Percentiles rank a stretch among this genome's conserved stretches.
phyloP scores from a whole-genome alignment of 1,139 yeast genomes.

The Wickerhamomyces sp. region DNA sequence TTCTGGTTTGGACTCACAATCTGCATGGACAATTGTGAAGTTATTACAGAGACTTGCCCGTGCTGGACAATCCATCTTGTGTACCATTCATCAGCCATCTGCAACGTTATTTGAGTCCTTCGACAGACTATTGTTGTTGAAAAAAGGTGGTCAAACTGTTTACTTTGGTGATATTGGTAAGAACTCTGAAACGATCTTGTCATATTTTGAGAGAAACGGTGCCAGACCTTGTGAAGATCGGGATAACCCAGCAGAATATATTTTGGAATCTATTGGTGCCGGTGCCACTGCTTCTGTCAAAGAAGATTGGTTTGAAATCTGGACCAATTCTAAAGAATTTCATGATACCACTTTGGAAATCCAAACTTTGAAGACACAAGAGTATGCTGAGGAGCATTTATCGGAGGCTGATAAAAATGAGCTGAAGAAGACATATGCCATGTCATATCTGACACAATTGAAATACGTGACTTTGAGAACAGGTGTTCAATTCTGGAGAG shows the following conservation, averaged over 20 bases:
- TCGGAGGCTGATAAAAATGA: slow-evolving; percentile 25
- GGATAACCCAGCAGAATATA: slow-evolving; percentile 60
- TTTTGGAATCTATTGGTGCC: slow-evolving; percentile 56
- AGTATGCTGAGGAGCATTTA: slow-evolving; percentile 10
- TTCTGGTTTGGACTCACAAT: slow-evolving; percentile 78
- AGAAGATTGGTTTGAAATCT: slow-evolving; percentile 41
- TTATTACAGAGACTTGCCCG: slow-evolving; percentile 39
- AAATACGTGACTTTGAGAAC: slow-evolving; percentile 27
- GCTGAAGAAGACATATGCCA: slow-evolving; percentile 25
- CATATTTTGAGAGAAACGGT: slow-evolving; percentile 47
- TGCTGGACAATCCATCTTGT: slow-evolving; percentile 49
- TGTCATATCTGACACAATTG: slow-evolving; percentile 30
- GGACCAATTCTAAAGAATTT: slow-evolving; percentile 34
- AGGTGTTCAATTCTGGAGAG: slow-evolving; percentile 34
- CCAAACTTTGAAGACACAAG: slow-evolving; percentile 15
- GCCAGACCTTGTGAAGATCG: slow-evolving; percentile 34
- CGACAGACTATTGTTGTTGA: slow-evolving; percentile 34
- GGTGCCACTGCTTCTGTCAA: slow-evolving; percentile 44
- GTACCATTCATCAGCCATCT: slow-evolving; percentile 54
- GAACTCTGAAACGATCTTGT: slow-evolving; percentile 38
- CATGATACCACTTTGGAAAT: slow-evolving; percentile 24
- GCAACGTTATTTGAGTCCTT: slow-evolving; percentile 43
- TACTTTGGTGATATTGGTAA: slow-evolving; percentile 57
- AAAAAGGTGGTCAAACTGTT: slow-evolving; percentile 47
- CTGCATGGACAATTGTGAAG: slow-evolving; percentile 49